phyloP scores from a whole-genome alignment of 345 rosid genomes.

The Salix caprea region DNA sequence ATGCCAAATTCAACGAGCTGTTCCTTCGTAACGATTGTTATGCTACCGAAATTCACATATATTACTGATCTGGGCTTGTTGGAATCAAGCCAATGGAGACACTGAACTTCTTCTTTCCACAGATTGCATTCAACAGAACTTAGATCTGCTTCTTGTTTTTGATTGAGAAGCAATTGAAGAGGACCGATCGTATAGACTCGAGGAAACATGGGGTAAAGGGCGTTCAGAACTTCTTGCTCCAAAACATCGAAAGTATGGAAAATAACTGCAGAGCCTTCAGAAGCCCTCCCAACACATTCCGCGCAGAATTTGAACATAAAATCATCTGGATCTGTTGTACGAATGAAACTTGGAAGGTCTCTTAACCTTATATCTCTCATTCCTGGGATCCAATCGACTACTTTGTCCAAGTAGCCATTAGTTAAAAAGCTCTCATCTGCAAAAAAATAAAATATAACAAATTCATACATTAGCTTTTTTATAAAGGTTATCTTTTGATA shows the following conservation, averaged over 20 bases:
- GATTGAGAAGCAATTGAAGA: slow-evolving; percentile 10
- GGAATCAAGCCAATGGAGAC: slow-evolving; percentile 17
- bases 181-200: slow-evolving; percentile 23
- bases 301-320: slow-evolving; percentile 19
- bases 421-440: neutral
- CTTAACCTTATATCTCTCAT: neutral
- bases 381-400: neutral
- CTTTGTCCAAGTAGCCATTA: neutral
- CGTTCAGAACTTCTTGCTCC: slow-evolving; percentile 20
- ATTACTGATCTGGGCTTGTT: slow-evolving; percentile 13
- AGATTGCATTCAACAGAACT: slow-evolving; percentile 4
- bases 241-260: slow-evolving; percentile 35
- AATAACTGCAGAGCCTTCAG: slow-evolving; percentile 30
- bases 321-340: slow-evolving; percentile 27
- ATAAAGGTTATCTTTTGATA: too few relatives aligned
- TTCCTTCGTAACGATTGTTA: slow-evolving; percentile 4
- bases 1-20: slow-evolving; percentile 13
- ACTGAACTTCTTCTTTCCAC: slow-evolving; percentile 21
- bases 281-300: neutral
- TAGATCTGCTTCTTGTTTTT: neutral
- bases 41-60: slow-evolving; percentile 24
- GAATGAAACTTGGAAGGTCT: slow-evolving; percentile 6
- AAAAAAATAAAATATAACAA: neutral
- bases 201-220: slow-evolving; percentile 11
- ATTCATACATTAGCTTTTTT: too few relatives aligned